Percentiles rank a stretch among this genome's conserved stretches.
phyloP scores from a whole-genome alignment of 2,329 filamentous ascomycete genomes.

The Trichoderma sp. region DNA sequence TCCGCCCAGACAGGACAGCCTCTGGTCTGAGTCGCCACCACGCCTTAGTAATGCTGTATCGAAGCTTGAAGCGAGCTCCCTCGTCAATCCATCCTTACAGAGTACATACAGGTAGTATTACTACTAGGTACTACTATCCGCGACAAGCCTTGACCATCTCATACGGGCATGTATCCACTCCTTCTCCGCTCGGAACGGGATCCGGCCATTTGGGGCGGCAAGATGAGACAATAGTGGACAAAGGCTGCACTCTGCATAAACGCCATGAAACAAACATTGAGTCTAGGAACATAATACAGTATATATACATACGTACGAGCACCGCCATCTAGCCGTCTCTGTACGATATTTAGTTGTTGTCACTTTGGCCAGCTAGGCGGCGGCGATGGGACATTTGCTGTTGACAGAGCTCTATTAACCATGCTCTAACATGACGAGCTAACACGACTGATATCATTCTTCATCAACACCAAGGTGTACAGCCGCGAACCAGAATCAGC shows the following conservation, averaged over 20 bases:
- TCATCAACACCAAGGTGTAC: not conserved
- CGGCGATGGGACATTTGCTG: not conserved
- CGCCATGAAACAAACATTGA: not conserved
- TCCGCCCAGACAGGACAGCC: not conserved
- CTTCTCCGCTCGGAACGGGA: conserved; percentile 5
- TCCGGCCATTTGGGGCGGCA: conserved; percentile 2
- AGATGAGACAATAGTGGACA: not conserved
- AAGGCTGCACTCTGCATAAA: not conserved
- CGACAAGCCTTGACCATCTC: not conserved
- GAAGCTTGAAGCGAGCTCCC: not conserved
- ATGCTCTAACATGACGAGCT: not conserved
- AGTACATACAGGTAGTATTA: not conserved
- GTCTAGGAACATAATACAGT: not conserved
- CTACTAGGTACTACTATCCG: too few species aligned
- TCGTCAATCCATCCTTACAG: not conserved
- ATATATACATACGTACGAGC: too few species aligned
- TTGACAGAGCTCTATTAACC: not conserved
- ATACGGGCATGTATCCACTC: not conserved
- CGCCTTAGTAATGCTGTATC: not conserved
- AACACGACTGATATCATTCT: not conserved
- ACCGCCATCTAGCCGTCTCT: not conserved
- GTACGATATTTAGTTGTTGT: not conserved
- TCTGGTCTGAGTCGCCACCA: not conserved
- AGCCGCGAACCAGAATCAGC: not conserved
- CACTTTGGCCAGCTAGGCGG: not conserved